Base-by-base conservation (phyloP, 2,329 filamentous ascomycete genomes). In the Pezicula radicicola region DNA sequence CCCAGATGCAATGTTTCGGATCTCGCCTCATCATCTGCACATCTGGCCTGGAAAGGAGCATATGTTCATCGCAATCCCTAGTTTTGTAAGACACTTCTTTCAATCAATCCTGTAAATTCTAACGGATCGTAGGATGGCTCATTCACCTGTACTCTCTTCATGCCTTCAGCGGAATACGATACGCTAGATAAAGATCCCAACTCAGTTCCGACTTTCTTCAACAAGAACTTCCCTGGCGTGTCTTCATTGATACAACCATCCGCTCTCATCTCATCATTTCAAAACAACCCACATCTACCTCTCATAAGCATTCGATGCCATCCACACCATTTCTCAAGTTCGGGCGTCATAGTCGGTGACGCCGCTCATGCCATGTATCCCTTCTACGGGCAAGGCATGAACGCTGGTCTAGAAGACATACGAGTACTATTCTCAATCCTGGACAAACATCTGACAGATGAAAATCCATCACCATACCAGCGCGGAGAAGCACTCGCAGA, bases 371-470 rank as follows among this genome's bases (percentile, higher is more conserved):
- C 95, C 52, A 97, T 99, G 86, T 91, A 99, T 0, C 94, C 94
- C 0, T 99, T 99, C 71, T 99, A 97, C 69, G 94, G 94, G 0
- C 94, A 99, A 69, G 94, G 94, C 36, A 95, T 99, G 85, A 99
- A 99, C 65, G 89, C 94, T 0, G 94, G 94, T 0, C 82, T 99
- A 40, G 94, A 99, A 72, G 93, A 97, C 63, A 91, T 99, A 12
- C 85, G 88, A 7, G 85, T 96, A 5, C 80, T 99, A 1, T 99
- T 96, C 70, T 83, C 85, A 1, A 78, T 88, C 41, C 76, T 97
- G 1, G 92, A 97, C 70, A 80, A 82, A 59, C 77, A 75, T 25
- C 67, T 71, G 3, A 49, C 63, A 37, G 65, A 69, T 8, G 58
- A 66, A 10, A 65, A 70, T 35, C 65, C 70, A 16, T 64, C 3